Evolutionary conservation across 2,329 filamentous ascomycete genomes (phyloP).

Genomic region (Calonectria honghensis): DNA sequence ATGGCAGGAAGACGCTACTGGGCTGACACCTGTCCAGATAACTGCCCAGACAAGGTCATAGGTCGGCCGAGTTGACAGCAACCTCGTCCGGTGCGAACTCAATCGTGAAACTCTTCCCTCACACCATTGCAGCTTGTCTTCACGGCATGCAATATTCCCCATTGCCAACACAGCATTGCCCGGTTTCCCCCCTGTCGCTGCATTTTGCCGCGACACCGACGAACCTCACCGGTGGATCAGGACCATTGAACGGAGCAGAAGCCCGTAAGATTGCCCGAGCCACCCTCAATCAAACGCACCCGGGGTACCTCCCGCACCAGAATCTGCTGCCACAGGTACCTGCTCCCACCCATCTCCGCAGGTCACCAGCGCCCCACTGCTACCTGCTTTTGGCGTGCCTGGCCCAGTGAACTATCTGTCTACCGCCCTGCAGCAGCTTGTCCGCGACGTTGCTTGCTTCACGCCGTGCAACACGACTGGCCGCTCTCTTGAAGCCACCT

Average conservation of each 20-base stretch:
- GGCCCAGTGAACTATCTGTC: constrained; percentile 48
- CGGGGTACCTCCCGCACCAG: constrained; percentile 29
- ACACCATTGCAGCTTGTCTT: constrained; percentile 32
- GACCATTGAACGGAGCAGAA: constrained; percentile 29
- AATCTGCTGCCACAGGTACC: constrained; percentile 34
- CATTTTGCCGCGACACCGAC: constrained; percentile 21
- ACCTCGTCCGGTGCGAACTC: constrained; percentile 13
- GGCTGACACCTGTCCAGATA: constrained; percentile 30
- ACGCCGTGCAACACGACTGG: constrained; percentile 55
- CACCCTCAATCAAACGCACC: constrained; percentile 33
- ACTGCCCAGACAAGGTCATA: constrained; percentile 15
- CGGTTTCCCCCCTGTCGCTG: constrained; percentile 17
- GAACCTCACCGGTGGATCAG: constrained; percentile 34
- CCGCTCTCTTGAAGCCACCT: constrained; percentile 57
- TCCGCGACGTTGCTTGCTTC: constrained; percentile 56
- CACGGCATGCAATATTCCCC: neutral
- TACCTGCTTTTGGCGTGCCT: constrained; percentile 45
- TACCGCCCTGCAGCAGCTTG: constrained; percentile 54
- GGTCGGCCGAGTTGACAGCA: constrained; percentile 23
- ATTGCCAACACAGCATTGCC: constrained; percentile 3
- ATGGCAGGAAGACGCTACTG: constrained; percentile 4
- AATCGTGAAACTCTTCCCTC: constrained; percentile 29
- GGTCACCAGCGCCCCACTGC: constrained; percentile 41
- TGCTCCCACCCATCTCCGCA: constrained; percentile 32
- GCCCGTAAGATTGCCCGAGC: constrained; percentile 42